Conservation (phyloP, 1,284 basidiomycete species). For the Phellopilus nigrolimitatus region DNA sequence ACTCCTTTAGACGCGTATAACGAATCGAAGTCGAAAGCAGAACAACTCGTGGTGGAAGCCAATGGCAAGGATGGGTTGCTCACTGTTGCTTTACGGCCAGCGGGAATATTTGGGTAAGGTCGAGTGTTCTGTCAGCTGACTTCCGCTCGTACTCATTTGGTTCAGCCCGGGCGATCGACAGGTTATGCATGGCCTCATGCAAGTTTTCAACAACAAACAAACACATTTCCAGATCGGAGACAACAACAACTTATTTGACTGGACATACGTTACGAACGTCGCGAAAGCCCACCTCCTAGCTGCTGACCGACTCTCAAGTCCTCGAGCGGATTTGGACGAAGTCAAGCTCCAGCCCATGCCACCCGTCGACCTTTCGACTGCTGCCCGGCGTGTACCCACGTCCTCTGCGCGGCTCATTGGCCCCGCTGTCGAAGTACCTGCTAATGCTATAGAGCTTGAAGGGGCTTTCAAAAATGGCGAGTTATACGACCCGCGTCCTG, state of each 20-base stretch:
- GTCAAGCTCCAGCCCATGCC: conserved; percentile 54
- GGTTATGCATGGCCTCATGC: conserved; percentile 75
- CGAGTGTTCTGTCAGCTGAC: not conserved
- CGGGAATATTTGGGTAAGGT: conserved; percentile 95
- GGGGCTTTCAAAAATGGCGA: conserved; percentile 53
- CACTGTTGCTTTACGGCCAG: conserved; percentile 88
- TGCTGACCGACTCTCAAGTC: conserved; percentile 70
- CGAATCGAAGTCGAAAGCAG: conserved; percentile 93
- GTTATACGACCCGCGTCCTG: conserved; percentile 46
- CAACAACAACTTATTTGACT: conserved; percentile 94
- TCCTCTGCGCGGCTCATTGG: conserved; percentile 76
- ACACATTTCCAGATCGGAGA: conserved; percentile 93
- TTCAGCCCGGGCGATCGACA: conserved; percentile 88
- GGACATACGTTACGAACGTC: conserved; percentile 96
- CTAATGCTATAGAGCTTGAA: conserved; percentile 54
- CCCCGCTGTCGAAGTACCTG: conserved; percentile 61
- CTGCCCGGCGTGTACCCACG: conserved; percentile 65
- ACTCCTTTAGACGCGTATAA: conserved; percentile 90
- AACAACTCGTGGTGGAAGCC: conserved; percentile 78
- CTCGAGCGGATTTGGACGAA: conserved; percentile 41
- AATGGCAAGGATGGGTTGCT: conserved; percentile 80
- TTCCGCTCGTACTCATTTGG: conserved; percentile 11
- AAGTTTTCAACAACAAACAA: conserved; percentile 79
- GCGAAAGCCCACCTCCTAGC: conserved; percentile 94
- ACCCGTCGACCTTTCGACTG: conserved; percentile 59